A percentile compares a stretch with the other conserved stretches of the same genome.
Evolutionary conservation across 768 basidiomycete species (phyloP).

Genomic region (Wakefieldia striispora): DNA sequence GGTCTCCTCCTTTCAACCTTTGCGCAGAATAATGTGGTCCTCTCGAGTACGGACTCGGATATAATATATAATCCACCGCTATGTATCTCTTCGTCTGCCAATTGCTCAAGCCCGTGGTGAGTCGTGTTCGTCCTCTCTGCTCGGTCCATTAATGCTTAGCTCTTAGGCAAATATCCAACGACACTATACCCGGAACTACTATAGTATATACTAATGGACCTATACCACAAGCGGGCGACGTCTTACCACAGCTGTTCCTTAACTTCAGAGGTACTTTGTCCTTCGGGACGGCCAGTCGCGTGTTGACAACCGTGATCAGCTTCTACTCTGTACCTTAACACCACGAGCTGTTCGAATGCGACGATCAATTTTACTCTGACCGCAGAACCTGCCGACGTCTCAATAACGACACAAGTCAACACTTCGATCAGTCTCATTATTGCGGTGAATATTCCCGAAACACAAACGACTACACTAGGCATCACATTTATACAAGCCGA

Average conservation of each 20-base stretch:
- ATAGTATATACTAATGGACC: conserved; percentile 43
- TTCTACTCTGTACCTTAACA: conserved; percentile 42
- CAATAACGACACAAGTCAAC: conserved; percentile 38
- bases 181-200: conserved; percentile 10
- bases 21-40: conserved; percentile 23
- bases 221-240: conserved; percentile 36
- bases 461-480: conserved; percentile 40
- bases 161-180: conserved; percentile 23
- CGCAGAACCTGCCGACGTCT: conserved; percentile 33
- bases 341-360: conserved; percentile 47
- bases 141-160: neutral
- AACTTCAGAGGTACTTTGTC: conserved; percentile 46
- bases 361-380: conserved; percentile 52
- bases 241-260: conserved; percentile 58
- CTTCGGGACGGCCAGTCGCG: neutral
- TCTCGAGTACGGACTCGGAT: conserved; percentile 21
- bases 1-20: conserved; percentile 1
- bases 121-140: neutral
- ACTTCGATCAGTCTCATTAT: conserved; percentile 39
- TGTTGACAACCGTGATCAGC: conserved; percentile 30
- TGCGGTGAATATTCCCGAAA: conserved; percentile 40
- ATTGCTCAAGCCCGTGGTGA: conserved; percentile 28
- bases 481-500: conserved; percentile 37
- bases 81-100: conserved; percentile 14
- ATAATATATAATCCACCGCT: conserved; percentile 29